A percentile compares a stretch with the other conserved stretches of the same genome.
These are phyloP conservation scores for Paratinospora sagittata DNA, from an alignment of 164 flowering plant genomes.

Conservation along the genomic window DNA sequence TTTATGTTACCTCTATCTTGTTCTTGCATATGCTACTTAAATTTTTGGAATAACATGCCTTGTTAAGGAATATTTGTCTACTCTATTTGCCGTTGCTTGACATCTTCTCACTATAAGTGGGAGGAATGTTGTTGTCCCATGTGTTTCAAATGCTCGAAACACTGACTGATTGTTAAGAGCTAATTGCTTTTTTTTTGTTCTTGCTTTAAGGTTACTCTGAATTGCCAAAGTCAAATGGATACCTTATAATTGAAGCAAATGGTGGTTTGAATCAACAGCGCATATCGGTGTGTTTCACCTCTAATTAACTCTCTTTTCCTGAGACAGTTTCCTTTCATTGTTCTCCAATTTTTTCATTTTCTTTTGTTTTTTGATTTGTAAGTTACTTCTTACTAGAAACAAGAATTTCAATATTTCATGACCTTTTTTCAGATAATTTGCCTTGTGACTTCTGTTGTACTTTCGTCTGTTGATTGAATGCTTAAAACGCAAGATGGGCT, in stretches of 20 bases:
- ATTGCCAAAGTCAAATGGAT: slow-evolving; percentile 67
- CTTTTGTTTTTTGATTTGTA: background rate
- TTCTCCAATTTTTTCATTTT: slow-evolving; percentile 2
- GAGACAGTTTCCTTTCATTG: background rate
- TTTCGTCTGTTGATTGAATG: background rate
- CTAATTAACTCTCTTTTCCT: background rate
- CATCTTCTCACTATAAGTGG: background rate
- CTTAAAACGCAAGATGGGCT: background rate
- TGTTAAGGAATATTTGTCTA: background rate
- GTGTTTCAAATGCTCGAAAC: background rate
- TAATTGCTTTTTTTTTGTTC: background rate
- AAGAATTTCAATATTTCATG: background rate
- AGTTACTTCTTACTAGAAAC: background rate
- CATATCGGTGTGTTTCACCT: slow-evolving; percentile 57
- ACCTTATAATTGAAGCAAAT: slow-evolving; percentile 87
- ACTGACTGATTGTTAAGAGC: background rate
- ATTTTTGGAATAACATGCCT: background rate
- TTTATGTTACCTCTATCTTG: background rate
- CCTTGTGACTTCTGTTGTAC: slow-evolving; percentile 4
- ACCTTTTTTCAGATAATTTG: background rate
- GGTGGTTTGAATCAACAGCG: slow-evolving; percentile 98
- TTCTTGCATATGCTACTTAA: background rate
- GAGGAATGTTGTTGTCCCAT: background rate
- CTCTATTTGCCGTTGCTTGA: background rate
- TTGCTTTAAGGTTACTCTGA: slow-evolving; percentile 25